Percentiles rank a stretch among this genome's conserved stretches.
These are phyloP conservation scores for Ophiostoma sp. DNA, from an alignment of 2,329 filamentous ascomycete species.

Conservation along the genomic window DNA sequence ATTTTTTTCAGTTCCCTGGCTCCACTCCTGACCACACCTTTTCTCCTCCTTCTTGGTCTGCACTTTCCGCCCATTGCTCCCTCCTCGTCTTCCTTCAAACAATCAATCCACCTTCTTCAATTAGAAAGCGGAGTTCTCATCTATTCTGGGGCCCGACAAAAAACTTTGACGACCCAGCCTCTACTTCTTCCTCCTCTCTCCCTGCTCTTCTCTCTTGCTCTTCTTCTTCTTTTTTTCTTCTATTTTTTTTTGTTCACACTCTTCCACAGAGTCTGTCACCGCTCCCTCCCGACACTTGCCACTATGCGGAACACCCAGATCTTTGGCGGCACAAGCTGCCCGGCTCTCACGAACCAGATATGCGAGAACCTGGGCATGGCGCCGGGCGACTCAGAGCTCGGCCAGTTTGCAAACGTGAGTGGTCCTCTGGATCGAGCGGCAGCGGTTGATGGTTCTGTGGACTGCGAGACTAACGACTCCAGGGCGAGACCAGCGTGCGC, in stretches of 20 bases:
- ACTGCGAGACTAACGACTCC: constrained; percentile 22
- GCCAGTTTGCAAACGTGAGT: constrained; percentile 62
- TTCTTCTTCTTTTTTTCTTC: neutral
- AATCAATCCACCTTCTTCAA: constrained; percentile 7
- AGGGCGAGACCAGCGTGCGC: constrained; percentile 66
- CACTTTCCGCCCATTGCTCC: neutral
- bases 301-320: constrained; percentile 53
- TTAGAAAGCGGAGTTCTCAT: neutral
- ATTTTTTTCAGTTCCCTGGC: constrained; percentile 4
- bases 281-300: neutral
- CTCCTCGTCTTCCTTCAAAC: neutral
- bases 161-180: constrained; percentile 8
- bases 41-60: constrained; percentile 6
- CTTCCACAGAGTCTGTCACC: constrained; percentile 12
- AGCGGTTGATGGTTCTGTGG: neutral
- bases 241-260: neutral
- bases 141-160: constrained; percentile 4
- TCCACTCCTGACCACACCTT: constrained; percentile 9
- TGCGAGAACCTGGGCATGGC: constrained; percentile 63
- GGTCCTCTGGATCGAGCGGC: constrained; percentile 22
- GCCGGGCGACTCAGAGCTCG: constrained; percentile 59
- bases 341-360: constrained; percentile 59
- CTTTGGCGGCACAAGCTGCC: constrained; percentile 63
- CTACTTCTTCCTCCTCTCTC: neutral
- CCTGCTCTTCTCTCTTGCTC: neutral